Percentiles rank a stretch among this genome's conserved stretches.
phyloP scores from a whole-genome alignment of 805 yeast genomes.

The Teunomyces funiuensis region DNA sequence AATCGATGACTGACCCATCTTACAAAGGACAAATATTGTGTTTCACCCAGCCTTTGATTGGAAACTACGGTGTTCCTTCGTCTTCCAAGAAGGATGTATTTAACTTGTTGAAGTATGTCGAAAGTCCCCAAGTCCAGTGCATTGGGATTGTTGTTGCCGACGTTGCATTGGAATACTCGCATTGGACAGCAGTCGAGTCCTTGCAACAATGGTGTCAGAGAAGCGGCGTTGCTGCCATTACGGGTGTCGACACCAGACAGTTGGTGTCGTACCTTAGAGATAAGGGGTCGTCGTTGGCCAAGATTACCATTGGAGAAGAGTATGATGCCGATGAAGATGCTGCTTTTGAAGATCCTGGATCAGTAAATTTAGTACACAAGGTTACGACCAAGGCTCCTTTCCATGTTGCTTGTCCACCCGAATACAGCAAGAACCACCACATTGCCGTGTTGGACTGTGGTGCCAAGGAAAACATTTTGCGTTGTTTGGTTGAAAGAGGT shows the following conservation, averaged over 20 bases:
- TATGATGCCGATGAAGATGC: constrained; percentile 91
- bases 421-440: constrained; percentile 58
- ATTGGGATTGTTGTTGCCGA: constrained; percentile 96
- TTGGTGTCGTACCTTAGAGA: constrained; percentile 91
- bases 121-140: constrained; percentile 88
- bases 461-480: constrained; percentile 93
- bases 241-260: constrained; percentile 97
- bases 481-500: constrained; percentile 92
- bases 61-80: constrained; percentile 97
- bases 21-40: constrained; percentile 96
- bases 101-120: constrained; percentile 86
- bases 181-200: constrained; percentile 98
- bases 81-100: constrained; percentile 76
- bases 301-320: constrained; percentile 85
- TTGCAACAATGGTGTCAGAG: constrained; percentile 94
- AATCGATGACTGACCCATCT: constrained; percentile 98
- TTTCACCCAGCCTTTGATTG: constrained; percentile 95
- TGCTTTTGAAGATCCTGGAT: constrained; percentile 87
- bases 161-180: constrained; percentile 94
- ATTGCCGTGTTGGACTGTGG: constrained; percentile 97
- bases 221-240: constrained; percentile 90
- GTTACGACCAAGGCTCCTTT: constrained; percentile 96
- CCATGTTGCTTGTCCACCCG: constrained; percentile 68
- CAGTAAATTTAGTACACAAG: constrained; percentile 84
- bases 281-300: constrained; percentile 91